These are phyloP conservation scores for Corinectria fuckeliana DNA, from an alignment of 2,329 filamentous ascomycete genomes.

Conservation along the genomic window DNA sequence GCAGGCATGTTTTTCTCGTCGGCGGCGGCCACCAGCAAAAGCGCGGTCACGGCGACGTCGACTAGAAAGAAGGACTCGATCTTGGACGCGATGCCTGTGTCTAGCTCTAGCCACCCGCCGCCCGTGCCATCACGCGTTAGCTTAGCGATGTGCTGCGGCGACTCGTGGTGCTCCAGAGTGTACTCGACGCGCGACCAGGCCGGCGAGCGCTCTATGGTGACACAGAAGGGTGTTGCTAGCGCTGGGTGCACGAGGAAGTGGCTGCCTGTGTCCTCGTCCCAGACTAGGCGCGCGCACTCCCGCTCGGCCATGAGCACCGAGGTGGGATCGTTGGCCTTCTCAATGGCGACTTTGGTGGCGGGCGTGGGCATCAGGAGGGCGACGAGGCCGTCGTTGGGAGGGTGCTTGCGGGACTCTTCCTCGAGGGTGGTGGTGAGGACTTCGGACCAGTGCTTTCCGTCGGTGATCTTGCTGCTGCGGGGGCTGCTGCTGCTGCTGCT, in stretches of 20 bases:
- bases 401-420: constrained; percentile 58
- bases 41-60: constrained; percentile 66
- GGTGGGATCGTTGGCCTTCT: constrained; percentile 63
- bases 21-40: constrained; percentile 63
- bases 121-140: constrained; percentile 67
- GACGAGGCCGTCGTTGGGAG: constrained; percentile 67
- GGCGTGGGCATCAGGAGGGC: constrained; percentile 72
- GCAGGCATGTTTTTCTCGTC: constrained; percentile 57
- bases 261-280: constrained; percentile 66
- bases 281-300: constrained; percentile 75
- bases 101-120: constrained; percentile 65
- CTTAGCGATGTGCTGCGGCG: constrained; percentile 64
- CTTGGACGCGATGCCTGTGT: constrained; percentile 64
- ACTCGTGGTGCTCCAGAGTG: constrained; percentile 69
- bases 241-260: constrained; percentile 70
- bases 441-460: constrained; percentile 62
- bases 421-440: constrained; percentile 65
- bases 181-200: constrained; percentile 69
- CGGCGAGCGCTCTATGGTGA: constrained; percentile 63
- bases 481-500: constrained; percentile 33
- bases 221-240: constrained; percentile 67
- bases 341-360: constrained; percentile 67
- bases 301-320: constrained; percentile 69
- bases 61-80: constrained; percentile 67
- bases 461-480: constrained; percentile 38